Percentiles rank a stretch among this genome's conserved stretches.
Evolutionary conservation across 352 stramenopile species (phyloP).

Genomic region (Phytophthora pluvialis): DNA sequence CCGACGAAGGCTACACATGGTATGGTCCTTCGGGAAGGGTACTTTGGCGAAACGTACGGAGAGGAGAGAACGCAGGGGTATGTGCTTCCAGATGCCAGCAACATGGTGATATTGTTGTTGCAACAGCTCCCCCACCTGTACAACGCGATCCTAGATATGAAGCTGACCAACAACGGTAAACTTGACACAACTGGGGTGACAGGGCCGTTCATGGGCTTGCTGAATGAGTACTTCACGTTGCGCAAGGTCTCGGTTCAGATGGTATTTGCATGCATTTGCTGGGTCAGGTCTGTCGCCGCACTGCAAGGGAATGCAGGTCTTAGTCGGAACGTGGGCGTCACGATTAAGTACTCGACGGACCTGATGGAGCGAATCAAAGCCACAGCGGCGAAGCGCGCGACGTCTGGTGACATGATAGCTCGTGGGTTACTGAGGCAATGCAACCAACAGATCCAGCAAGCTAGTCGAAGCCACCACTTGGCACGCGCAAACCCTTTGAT

Average conservation of each 20-base stretch:
- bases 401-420: conserved; percentile 22
- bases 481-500: conserved; percentile 39
- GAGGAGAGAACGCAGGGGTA: conserved; percentile 30
- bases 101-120: conserved; percentile 27
- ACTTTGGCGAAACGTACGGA: conserved; percentile 27
- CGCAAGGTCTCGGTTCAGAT: conserved; percentile 29
- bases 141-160: conserved; percentile 32
- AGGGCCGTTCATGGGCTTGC: conserved; percentile 20
- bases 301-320: conserved; percentile 36
- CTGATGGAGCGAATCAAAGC: conserved; percentile 28
- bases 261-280: conserved; percentile 40
- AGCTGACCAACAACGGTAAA: conserved; percentile 12
- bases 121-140: conserved; percentile 36
- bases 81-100: conserved; percentile 20
- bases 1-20: neutral
- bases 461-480: conserved; percentile 5
- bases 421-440: conserved; percentile 7
- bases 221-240: conserved; percentile 38
- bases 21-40: conserved; percentile 26
- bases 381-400: conserved; percentile 19
- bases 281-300: conserved; percentile 35
- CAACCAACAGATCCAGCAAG: conserved; percentile 10
- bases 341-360: conserved; percentile 29
- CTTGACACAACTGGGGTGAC: conserved; percentile 13
- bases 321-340: conserved; percentile 27